These are phyloP conservation scores for Massarina eburnea DNA, from an alignment of 2,329 filamentous ascomycete genomes.

Conservation along the genomic window DNA sequence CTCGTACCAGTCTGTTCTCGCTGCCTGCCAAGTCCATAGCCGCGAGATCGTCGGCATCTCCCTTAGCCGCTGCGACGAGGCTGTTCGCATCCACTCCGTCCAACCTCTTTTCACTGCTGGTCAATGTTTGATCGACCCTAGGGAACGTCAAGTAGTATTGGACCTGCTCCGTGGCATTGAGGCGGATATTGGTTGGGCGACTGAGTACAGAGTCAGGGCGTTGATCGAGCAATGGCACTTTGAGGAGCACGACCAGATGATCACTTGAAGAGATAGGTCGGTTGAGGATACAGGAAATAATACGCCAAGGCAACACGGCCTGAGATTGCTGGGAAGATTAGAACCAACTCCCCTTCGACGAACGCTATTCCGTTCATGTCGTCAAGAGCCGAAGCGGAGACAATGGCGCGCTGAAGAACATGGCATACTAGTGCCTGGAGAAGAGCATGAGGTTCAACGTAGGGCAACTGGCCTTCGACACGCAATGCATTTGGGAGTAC, in stretches of 20 bases:
- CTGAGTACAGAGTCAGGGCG: constrained; percentile 61
- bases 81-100: constrained; percentile 59
- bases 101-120: constrained; percentile 65
- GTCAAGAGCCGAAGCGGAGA: neutral
- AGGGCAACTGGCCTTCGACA: neutral
- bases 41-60: constrained; percentile 65
- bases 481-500: neutral
- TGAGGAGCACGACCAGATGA: constrained; percentile 26
- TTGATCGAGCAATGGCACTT: constrained; percentile 53
- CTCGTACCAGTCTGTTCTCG: constrained; percentile 59
- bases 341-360: neutral
- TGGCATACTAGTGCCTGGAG: neutral
- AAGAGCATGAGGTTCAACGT: no score
- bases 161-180: constrained; percentile 61
- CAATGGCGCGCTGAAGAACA: neutral
- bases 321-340: no score
- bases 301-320: neutral
- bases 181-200: constrained; percentile 65
- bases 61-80: constrained; percentile 57
- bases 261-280: constrained; percentile 2
- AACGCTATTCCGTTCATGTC: no score
- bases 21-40: constrained; percentile 59
- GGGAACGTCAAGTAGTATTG: constrained; percentile 58
- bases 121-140: constrained; percentile 58
- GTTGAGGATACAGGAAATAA: neutral